A percentile compares a stretch with the other conserved stretches of the same genome.
Evolutionary conservation across 371 early-diverging fungal species (phyloP).

Genomic region (Rhizopus stolonifer): DNA sequence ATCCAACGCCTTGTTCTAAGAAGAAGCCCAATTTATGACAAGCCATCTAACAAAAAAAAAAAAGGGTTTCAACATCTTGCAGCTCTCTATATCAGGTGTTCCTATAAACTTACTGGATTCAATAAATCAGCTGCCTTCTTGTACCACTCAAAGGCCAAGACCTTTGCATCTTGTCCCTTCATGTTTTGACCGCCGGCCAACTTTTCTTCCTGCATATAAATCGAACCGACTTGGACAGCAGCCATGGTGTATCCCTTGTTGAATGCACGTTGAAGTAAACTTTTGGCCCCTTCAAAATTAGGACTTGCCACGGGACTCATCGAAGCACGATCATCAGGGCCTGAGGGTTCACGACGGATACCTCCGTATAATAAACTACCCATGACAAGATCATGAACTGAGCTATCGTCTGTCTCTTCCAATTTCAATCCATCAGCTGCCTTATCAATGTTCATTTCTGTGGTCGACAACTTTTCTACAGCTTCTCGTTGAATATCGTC

Average conservation of each 20-base stretch:
- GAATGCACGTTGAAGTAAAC: slow-evolving; percentile 53
- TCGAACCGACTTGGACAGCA: slow-evolving; percentile 59
- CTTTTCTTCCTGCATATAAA: slow-evolving; percentile 57
- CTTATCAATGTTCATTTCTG: slow-evolving; percentile 56
- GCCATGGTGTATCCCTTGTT: slow-evolving; percentile 58
- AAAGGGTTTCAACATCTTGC: not conserved
- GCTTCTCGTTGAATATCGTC: slow-evolving; percentile 57
- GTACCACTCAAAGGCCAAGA: slow-evolving; percentile 51
- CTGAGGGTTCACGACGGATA: slow-evolving; percentile 46
- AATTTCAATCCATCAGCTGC: slow-evolving; percentile 47
- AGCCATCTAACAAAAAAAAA: slow-evolving; percentile 46
- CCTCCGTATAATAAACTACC: slow-evolving; percentile 59
- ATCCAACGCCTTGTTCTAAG: slow-evolving; percentile 50
- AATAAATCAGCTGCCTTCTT: slow-evolving; percentile 51
- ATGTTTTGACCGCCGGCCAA: slow-evolving; percentile 54
- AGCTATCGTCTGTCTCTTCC: slow-evolving; percentile 27
- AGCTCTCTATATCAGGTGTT: not conserved
- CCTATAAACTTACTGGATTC: slow-evolving; percentile 47
- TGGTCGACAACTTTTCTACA: slow-evolving; percentile 43
- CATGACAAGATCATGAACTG: slow-evolving; percentile 50
- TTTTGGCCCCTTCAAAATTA: slow-evolving; percentile 57
- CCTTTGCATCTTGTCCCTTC: slow-evolving; percentile 52
- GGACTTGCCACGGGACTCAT: slow-evolving; percentile 58
- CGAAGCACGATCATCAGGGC: slow-evolving; percentile 37
- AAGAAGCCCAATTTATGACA: slow-evolving; percentile 59